Conservation (phyloP, 768 basidiomycete genomes). For the Leccinum fibrillosum region DNA sequence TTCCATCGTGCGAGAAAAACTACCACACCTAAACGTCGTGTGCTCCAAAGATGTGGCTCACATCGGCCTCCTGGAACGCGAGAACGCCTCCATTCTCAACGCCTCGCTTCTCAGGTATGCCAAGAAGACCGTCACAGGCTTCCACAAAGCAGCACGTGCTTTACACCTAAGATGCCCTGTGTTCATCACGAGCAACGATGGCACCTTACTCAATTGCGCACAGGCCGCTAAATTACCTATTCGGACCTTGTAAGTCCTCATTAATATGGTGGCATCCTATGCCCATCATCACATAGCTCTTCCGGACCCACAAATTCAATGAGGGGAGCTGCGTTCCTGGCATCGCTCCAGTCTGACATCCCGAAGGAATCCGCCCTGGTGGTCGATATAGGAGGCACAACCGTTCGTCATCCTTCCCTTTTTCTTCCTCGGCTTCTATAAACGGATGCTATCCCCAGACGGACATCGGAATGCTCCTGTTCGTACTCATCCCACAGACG, state of each 20-base stretch:
- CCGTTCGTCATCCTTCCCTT: constrained; percentile 28
- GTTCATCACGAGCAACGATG: constrained; percentile 61
- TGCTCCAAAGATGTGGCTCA: constrained; percentile 56
- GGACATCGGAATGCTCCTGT: constrained; percentile 58
- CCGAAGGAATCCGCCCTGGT: constrained; percentile 45
- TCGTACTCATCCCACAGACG: constrained; percentile 11
- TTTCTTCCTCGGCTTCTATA: constrained; percentile 6
- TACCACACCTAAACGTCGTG: constrained; percentile 45
- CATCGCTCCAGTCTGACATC: constrained; percentile 37
- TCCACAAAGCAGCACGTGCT: constrained; percentile 46
- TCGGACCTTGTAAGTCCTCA: constrained; percentile 47
- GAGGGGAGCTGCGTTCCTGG: constrained; percentile 62
- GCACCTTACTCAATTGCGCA: constrained; percentile 47
- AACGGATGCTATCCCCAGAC: constrained; percentile 31
- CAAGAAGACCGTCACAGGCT: constrained; percentile 50
- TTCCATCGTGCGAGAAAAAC: constrained; percentile 38
- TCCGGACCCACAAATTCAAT: constrained; percentile 68
- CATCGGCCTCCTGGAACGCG: constrained; percentile 58
- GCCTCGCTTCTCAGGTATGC: constrained; percentile 62
- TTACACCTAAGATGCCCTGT: constrained; percentile 48
- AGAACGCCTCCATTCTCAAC: constrained; percentile 68
- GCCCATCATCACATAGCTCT: constrained; percentile 27
- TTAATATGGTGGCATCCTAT: not conserved
- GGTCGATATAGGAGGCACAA: constrained; percentile 64
- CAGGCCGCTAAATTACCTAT: constrained; percentile 57